Percentiles rank a stretch among this genome's conserved stretches.
Evolutionary conservation across 2,329 filamentous ascomycete species (phyloP).

Genomic region (Penicillium sp.): DNA sequence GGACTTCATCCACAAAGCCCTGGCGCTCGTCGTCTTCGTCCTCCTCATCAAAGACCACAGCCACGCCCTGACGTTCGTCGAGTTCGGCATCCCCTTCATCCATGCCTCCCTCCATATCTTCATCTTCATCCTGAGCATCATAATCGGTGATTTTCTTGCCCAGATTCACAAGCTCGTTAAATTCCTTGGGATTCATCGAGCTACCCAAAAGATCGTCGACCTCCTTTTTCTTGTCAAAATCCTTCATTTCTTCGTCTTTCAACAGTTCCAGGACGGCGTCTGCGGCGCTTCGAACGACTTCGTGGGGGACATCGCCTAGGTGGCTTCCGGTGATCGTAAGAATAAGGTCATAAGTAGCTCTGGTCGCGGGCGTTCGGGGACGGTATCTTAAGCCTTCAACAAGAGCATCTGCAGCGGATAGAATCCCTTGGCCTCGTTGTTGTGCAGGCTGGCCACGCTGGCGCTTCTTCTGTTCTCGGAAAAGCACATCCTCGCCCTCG

Average conservation of each 20-base stretch:
- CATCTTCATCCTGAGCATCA: conserved; percentile 91
- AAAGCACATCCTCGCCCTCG: conserved; percentile 77
- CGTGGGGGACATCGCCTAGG: conserved; percentile 86
- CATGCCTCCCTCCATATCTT: conserved; percentile 68
- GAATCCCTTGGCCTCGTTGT: conserved; percentile 66
- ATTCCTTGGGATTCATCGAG: conserved; percentile 77
- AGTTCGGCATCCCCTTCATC: conserved; percentile 67
- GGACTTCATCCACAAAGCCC: conserved; percentile 73
- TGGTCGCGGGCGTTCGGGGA: conserved; percentile 82
- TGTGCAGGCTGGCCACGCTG: conserved; percentile 68
- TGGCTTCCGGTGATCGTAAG: conserved; percentile 81
- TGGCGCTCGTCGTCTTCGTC: conserved; percentile 79
- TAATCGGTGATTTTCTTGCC: conserved; percentile 99
- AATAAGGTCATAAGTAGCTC: conserved; percentile 90
- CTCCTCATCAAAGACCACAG: conserved; percentile 91
- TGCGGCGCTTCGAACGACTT: conserved; percentile 86
- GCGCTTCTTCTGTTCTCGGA: conserved; percentile 78
- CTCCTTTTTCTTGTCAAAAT: conserved; percentile 97
- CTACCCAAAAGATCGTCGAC: conserved; percentile 88
- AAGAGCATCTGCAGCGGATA: conserved; percentile 76
- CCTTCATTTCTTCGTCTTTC: conserved; percentile 93
- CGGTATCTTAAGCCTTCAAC: conserved; percentile 90
- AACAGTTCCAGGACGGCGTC: conserved; percentile 85
- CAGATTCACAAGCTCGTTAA: conserved; percentile 92
- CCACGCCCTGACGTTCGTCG: conserved; percentile 91